Evolutionary conservation across 331 rosid genomes (phyloP), one percentile per base, ranked within the genome.

Genomic region (Rosa hybrid): DNA sequence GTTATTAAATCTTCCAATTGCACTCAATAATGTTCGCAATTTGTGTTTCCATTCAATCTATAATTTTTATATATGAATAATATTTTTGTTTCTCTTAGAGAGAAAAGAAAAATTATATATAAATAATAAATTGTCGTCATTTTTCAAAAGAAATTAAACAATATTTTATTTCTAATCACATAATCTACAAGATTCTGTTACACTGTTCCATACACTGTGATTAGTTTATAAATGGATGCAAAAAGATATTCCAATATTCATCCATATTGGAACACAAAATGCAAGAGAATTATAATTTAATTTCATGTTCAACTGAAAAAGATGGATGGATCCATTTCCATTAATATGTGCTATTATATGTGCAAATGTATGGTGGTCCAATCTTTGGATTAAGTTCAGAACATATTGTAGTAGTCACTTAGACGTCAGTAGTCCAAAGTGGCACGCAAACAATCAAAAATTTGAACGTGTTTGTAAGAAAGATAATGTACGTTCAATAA

Each of bases 401-500:
- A 39, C 21, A n/a, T 30, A 56, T 16, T 38, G 67, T 11, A 56
- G 50, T 39, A 12, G 77, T 74, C 77, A 54, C 50, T 8, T 16
- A 11, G 65, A n/a, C 12, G 54, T 69, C 63, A 16, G 83, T 83
- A 80, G 86, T 83, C 86, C 86, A 68, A 83, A 72, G 51, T 41
- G 27, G 78, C 17, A 30, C 75, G 71, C 54, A 78, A 78, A 49
- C 46, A 72, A 78, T 72, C 39, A 56, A 45, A 53, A 23, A 45
- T 45, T 25, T 72, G 45, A 77, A 67, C 38, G 7, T 49, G 41
- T 34, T 57, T 27, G 68, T 34, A 59, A 21, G 44, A 83, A 60
- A 63, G 69, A 39, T 67, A 27, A 27, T 25, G 48, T 27, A 13
- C 34, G 34, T 30, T 30, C 83, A 74, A 72, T 79, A 53, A 78